Evolutionary conservation across 257 asterid species (phyloP), one percentile per base, ranked within the genome.

Genomic region (Scutellaria galericulata): DNA sequence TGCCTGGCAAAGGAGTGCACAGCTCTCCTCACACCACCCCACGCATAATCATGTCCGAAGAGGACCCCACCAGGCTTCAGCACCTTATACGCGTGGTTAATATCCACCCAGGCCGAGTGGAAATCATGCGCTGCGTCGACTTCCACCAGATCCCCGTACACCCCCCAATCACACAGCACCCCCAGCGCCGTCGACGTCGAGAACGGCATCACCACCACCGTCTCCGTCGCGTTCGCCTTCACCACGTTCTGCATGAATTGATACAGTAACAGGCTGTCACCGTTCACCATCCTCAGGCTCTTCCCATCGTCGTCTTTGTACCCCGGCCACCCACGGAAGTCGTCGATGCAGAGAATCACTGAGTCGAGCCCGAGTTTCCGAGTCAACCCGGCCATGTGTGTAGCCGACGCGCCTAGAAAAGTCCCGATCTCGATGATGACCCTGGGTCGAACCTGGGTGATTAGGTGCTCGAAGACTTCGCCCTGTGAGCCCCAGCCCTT

Each of bases 261-360:
- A 65, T 78, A 79, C 35, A 89, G 39, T 0, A 89, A 72, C 76
- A 83, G 18, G 1, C 77, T 79, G 45, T 89, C 86, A 0, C 96
- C 96, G 70, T 89, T 86, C 12, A 89, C 76, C 84, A 75, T 86
- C 54, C 70, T 76, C 60, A 83, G 47, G 64, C 81, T 79, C 61
- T 77, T 85, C 12, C 11, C 78, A 81, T 13, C 47, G 50, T 80
- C 47, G 50, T 80, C 79, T 52, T 76, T 59, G 66, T 79, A 88
- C 3, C 90, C 90, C 0, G 95, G 92, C 95, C 95, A 88, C 0
- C 95, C 95, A 0, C 95, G 81, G 44, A 83, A 88, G 54, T 88
- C 95, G 70, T 88, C 95, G 18, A 88, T 75, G 75, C 95, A 88
- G 2, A 88, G 7, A 3, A 88, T 80, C 51, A 79, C 82, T 4